phyloP scores from a whole-genome alignment of 495 filamentous ascomycete species.

The Neurospora sp. region DNA sequence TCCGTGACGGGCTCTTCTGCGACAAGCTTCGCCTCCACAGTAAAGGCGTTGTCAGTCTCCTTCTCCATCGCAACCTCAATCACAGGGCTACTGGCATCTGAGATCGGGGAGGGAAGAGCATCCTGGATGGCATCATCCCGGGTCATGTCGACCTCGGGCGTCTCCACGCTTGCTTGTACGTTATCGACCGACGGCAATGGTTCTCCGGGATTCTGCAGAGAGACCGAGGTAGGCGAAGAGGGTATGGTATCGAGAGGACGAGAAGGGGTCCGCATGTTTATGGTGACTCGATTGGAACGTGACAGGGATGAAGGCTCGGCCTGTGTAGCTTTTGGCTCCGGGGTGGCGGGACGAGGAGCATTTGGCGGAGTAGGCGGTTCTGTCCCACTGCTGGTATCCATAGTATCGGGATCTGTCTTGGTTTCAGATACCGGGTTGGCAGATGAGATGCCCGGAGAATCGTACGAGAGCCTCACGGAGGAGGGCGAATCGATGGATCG shows the following conservation, averaged over 20 bases:
- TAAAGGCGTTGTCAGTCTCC: conserved; percentile 25
- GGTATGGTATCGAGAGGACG: conserved; percentile 26
- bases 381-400: conserved; percentile 3
- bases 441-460: conserved; percentile 16
- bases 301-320: conserved; percentile 19
- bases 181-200: conserved; percentile 11
- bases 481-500: conserved; percentile 27
- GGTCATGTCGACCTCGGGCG: conserved; percentile 28
- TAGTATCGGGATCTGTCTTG: conserved; percentile 28
- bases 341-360: conserved; percentile 22
- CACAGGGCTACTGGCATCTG: conserved; percentile 29
- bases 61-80: conserved; percentile 19
- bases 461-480: conserved; percentile 1
- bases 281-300: conserved; percentile 41
- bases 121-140: conserved; percentile 13
- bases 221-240: conserved; percentile 38
- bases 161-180: conserved; percentile 32
- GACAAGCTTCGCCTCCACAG: neutral
- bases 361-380: conserved; percentile 27
- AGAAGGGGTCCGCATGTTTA: conserved; percentile 39
- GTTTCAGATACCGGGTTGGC: conserved; percentile 10
- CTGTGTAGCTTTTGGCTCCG: conserved; percentile 20
- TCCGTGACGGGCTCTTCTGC: conserved; percentile 14
- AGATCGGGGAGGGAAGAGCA: conserved; percentile 25
- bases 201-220: conserved; percentile 17